A percentile compares a stretch with the other conserved stretches of the same genome.
These are phyloP conservation scores for Paracorniculantispora psalliotae DNA, from an alignment of 2,329 filamentous ascomycete species.

Conservation along the genomic window DNA sequence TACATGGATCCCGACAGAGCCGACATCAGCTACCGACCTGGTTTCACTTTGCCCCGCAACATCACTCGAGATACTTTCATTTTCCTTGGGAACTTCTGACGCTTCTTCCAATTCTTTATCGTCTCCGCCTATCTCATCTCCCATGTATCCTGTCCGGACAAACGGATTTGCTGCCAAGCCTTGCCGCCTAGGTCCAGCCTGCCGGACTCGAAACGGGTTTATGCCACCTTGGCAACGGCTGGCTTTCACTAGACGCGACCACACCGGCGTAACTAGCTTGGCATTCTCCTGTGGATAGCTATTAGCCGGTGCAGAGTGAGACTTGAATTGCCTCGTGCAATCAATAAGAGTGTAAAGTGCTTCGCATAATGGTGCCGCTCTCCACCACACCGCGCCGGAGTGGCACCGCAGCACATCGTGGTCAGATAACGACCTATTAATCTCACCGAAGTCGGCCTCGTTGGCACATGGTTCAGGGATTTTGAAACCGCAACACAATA, in stretches of 20 bases:
- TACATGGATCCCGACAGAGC: not conserved
- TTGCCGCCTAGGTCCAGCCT: not conserved
- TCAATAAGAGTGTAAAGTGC: not conserved
- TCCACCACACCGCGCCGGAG: not conserved
- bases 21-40: not conserved
- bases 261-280: not conserved
- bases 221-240: not conserved
- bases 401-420: not conserved
- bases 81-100: not conserved
- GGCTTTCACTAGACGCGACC: not conserved
- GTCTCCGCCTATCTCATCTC: not conserved
- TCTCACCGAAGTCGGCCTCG: not conserved
- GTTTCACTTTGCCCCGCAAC: not conserved
- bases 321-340: not conserved
- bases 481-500: too few relatives aligned
- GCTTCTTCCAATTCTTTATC: not conserved
- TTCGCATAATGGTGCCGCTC: not conserved
- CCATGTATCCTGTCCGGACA: too few relatives aligned
- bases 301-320: not conserved
- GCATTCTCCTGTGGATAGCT: not conserved
- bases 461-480: not conserved
- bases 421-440: not conserved
- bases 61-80: not conserved
- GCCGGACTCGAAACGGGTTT: not conserved
- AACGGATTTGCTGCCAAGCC: not conserved